Base-by-base conservation (phyloP, 1,284 basidiomycete species). In the Tetrapyrgos nigripes region DNA sequence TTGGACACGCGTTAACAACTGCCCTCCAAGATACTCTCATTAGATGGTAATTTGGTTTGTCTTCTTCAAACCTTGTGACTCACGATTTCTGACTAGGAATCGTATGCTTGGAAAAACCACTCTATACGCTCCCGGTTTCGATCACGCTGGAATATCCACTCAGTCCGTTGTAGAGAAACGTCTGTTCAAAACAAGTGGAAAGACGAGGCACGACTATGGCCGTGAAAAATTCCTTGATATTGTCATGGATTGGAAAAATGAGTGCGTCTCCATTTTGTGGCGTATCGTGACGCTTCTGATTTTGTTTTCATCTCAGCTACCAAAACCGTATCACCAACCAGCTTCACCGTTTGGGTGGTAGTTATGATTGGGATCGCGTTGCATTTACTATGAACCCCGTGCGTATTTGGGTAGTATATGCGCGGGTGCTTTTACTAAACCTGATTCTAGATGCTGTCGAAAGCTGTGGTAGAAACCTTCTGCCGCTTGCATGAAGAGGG, bases 131-230 rank as follows among this genome's bases (percentile, higher is more conserved):
- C 97, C 97, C 0, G 97, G 97, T 8, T 99, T 96, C 70, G 97
- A 99, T 75, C 97, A 99, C 71, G 97, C 97, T 4, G 96, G 97
- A 68, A 99, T 99, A 64, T 97, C 97, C 0, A 99, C 97, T 0
- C 97, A 99, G 75, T 95, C 94, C 50, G 97, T 99, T 27, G 97
- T 99, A 3, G 97, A 99, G 75, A 96, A 95, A 75, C 85, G 96
- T 33, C 70, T 99, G 5, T 91, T 88, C 76, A 98, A 97, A 78
- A 77, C 83, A 1, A 85, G 91, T 53, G 93, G 94, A 14, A 82
- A 92, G 77, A 93, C 93, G 2, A 82, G 97, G 57, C 96, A 98
- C 74, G 94, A 99, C 75, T 87, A 98, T 43, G 97, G 97, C 1
- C 87, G 97, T 54, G 95, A 97, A 68, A 89, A 85, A 68, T 98